Conservation (phyloP, 1,284 basidiomycete genomes). For the Malassezia sympodialis region DNA sequence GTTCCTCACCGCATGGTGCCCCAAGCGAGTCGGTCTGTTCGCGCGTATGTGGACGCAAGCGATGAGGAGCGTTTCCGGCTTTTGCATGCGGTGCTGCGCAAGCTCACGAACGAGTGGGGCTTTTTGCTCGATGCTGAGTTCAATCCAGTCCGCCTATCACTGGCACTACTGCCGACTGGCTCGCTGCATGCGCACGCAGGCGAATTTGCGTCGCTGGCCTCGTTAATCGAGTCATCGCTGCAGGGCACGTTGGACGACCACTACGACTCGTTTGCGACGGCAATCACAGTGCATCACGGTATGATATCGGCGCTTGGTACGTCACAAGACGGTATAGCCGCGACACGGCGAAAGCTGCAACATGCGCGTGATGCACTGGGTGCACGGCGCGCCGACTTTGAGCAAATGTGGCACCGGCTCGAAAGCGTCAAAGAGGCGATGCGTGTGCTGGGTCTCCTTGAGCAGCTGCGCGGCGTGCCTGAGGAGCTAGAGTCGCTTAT, state of each 20-base stretch:
- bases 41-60: slow-evolving; percentile 23
- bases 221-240: slow-evolving; percentile 33
- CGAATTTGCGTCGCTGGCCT: slow-evolving; percentile 36
- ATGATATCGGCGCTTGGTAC: slow-evolving; percentile 29
- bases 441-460: slow-evolving; percentile 34
- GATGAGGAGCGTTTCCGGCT: slow-evolving; percentile 33
- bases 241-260: slow-evolving; percentile 47
- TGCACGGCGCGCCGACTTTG: slow-evolving; percentile 39
- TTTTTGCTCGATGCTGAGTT: slow-evolving; percentile 42
- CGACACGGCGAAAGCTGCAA: slow-evolving; percentile 28
- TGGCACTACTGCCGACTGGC: slow-evolving; percentile 40
- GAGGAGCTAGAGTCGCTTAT: slow-evolving; percentile 87
- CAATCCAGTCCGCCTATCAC: slow-evolving; percentile 36
- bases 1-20: slow-evolving; percentile 26
- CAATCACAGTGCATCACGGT: slow-evolving; percentile 44
- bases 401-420: slow-evolving; percentile 46
- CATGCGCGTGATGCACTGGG: slow-evolving; percentile 44
- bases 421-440: slow-evolving; percentile 43
- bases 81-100: slow-evolving; percentile 44
- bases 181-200: slow-evolving; percentile 29
- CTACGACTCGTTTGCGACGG: slow-evolving; percentile 46
- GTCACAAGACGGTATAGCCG: slow-evolving; percentile 33
- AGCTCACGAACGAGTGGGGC: slow-evolving; percentile 43
- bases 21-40: slow-evolving; percentile 19
- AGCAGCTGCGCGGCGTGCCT: slow-evolving; percentile 73